Evolutionary conservation across 139 green algal genomes (phyloP), one percentile per base, ranked within the genome.

Genomic region (Chlorella sorokiniana): DNA sequence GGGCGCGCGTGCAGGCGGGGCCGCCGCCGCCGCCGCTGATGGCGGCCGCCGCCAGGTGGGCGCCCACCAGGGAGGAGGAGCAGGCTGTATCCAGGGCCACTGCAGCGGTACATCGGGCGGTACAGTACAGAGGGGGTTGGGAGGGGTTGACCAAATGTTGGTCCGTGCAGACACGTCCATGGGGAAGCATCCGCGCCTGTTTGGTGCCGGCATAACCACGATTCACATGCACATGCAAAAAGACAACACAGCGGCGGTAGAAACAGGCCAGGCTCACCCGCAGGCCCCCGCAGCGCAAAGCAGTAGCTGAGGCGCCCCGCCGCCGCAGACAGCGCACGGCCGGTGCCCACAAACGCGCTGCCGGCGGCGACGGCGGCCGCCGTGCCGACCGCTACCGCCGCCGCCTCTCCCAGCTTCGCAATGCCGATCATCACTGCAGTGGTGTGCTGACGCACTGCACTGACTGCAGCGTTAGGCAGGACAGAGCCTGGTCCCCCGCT

Each of bases 31-130:
- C 48, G 48, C 59, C 5, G 41, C 69, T 1, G 4, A 89, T 61
- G 16, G 91, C 80, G 0, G 27, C n/a, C 6, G 38, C 54, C 1
- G 80, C 91, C 1, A 85, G 51, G 68, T 96, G 87, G 0, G 83
- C 42, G 1, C 87, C 90, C 38, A 97, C 92, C 37, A 97, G 87
- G 16, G 88, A 92, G 4, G 87, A 92, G 25, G 88, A 94, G 87
- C 94, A 97, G 23, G 93, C 94, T 0, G 94, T 97, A 89, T 97
- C 94, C 23, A 97, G 84, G 6, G 89, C 87, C 8, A 94, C 78
- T 51, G 93, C 91, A 75, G 52, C 6, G 42, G 51, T 83, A 77
- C 48, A 91, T 92, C 20, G 62, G 71, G 81, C 85, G 91, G n/a
- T 86, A 88, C 4, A 93, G 44, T 23, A 86, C 74, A 8, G 86